Percentiles rank a stretch among this genome's conserved stretches.
Evolutionary conservation across 2,329 filamentous ascomycete species (phyloP).

Genomic region (Fusarium gaditjirri): DNA sequence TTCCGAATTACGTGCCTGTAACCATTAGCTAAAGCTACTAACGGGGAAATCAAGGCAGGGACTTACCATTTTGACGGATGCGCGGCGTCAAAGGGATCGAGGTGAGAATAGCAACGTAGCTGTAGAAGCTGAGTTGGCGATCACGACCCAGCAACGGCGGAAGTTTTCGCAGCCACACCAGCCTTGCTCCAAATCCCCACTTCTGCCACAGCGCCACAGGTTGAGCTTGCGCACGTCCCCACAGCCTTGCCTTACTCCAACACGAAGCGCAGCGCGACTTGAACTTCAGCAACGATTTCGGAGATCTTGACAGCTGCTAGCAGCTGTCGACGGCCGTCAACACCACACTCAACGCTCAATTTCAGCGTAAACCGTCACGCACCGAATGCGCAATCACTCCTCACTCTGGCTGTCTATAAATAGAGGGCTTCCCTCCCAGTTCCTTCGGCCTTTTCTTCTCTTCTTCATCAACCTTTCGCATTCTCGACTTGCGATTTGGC

Average conservation of each 20-base stretch:
- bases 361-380: too few relatives aligned
- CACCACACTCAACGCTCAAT: neutral
- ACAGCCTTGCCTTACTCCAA: conserved; percentile 33
- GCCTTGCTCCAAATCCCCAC: conserved; percentile 30
- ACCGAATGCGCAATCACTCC: neutral
- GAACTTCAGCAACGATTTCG: neutral
- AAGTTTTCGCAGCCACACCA: conserved; percentile 43
- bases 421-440: conserved; percentile 1
- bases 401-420: conserved; percentile 8
- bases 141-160: conserved; percentile 27
- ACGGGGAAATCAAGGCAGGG: accelerated
- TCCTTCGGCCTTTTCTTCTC: neutral
- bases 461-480: conserved; percentile 6
- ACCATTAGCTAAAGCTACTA: conserved; percentile 6
- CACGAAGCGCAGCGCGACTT: conserved; percentile 14
- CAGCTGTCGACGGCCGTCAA: neutral
- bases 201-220: conserved; percentile 32
- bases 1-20: conserved; percentile 92
- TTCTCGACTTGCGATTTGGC: conserved; percentile 6
- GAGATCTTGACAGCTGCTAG: neutral
- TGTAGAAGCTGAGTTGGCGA: conserved; percentile 29
- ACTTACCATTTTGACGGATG: conserved; percentile 44
- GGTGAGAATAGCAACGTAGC: conserved; percentile 6
- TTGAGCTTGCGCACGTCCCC: conserved; percentile 9
- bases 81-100: conserved; percentile 8